These are phyloP conservation scores for Russula emetica DNA, from an alignment of 768 basidiomycete species.

Conservation along the genomic window DNA sequence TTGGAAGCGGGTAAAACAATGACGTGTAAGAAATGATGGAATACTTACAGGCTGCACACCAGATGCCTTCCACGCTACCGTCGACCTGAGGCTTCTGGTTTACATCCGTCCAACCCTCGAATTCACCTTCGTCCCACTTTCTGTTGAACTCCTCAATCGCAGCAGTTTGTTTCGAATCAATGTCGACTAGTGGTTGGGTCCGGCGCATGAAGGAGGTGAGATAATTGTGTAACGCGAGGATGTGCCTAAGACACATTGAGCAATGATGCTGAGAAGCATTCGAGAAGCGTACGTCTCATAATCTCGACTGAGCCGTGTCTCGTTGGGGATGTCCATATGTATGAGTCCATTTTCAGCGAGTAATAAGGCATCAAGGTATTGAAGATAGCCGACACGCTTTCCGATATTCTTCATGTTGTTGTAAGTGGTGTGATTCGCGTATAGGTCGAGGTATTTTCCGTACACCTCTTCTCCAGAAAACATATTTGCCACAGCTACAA, in stretches of 20 bases:
- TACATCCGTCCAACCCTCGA: conserved; percentile 68
- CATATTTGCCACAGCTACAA: conserved; percentile 66
- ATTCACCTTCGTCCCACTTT: conserved; percentile 74
- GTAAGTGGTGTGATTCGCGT: conserved; percentile 82
- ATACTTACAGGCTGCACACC: conserved; percentile 88
- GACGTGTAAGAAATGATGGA: conserved; percentile 12
- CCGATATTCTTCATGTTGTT: conserved; percentile 84
- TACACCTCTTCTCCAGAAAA: conserved; percentile 97
- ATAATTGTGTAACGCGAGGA: conserved; percentile 76
- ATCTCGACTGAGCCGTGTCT: conserved; percentile 64
- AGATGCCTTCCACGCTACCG: conserved; percentile 66
- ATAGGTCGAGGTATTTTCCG: conserved; percentile 92
- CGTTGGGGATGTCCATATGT: conserved; percentile 66
- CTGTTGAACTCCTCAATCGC: conserved; percentile 66
- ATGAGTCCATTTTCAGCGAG: conserved; percentile 55
- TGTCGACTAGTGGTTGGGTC: conserved; percentile 76
- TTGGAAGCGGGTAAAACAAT: conserved; percentile 34
- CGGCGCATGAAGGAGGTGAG: conserved; percentile 82
- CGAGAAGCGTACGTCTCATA: conserved; percentile 64
- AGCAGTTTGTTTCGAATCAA: conserved; percentile 61
- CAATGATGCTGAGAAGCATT: conserved; percentile 11
- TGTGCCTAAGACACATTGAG: conserved; percentile 55
- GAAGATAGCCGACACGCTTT: conserved; percentile 83
- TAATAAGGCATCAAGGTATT: conserved; percentile 87
- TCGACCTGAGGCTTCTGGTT: conserved; percentile 38